Conservation (phyloP, 371 early-diverging fungal genomes). For the Vairimorpha necatrix region DNA sequence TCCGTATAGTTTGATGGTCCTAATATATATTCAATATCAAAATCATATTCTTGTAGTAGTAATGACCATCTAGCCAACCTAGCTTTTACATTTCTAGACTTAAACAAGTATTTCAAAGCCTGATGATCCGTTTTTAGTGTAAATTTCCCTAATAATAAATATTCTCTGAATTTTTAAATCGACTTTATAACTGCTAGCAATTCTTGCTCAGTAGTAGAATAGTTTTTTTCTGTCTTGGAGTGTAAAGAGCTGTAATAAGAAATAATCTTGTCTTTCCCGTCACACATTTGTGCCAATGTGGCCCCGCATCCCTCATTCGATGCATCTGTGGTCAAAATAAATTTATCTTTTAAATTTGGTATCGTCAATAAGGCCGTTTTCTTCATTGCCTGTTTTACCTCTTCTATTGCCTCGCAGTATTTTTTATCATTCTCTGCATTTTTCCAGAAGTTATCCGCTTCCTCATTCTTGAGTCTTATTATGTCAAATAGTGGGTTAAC, state of each 20-base stretch:
- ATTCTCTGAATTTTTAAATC: conserved; percentile 22
- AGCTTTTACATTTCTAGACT: neutral
- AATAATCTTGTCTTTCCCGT: conserved; percentile 10
- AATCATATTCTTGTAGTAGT: conserved; percentile 19
- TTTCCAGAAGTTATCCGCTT: neutral
- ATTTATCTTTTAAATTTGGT: conserved; percentile 22
- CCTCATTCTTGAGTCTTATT: neutral
- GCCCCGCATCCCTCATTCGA: conserved; percentile 17
- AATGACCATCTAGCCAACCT: conserved; percentile 13
- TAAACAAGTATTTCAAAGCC: conserved; percentile 9
- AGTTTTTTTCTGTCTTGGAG: conserved; percentile 13
- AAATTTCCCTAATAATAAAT: conserved; percentile 12
- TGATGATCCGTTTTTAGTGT: conserved; percentile 28
- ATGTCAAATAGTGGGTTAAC: neutral
- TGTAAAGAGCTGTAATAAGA: neutral
- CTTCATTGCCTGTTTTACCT: conserved; percentile 1
- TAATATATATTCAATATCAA: conserved; percentile 26
- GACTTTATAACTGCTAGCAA: conserved; percentile 14
- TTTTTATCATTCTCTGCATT: neutral
- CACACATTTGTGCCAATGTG: conserved; percentile 19
- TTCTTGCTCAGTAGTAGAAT: conserved; percentile 25
- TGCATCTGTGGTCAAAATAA: conserved; percentile 46
- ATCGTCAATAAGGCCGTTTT: neutral
- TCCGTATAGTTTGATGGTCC: conserved; percentile 12
- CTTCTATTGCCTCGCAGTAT: neutral